Conservation (phyloP, 352 stramenopile species). For the Globisporangium nagaii region DNA sequence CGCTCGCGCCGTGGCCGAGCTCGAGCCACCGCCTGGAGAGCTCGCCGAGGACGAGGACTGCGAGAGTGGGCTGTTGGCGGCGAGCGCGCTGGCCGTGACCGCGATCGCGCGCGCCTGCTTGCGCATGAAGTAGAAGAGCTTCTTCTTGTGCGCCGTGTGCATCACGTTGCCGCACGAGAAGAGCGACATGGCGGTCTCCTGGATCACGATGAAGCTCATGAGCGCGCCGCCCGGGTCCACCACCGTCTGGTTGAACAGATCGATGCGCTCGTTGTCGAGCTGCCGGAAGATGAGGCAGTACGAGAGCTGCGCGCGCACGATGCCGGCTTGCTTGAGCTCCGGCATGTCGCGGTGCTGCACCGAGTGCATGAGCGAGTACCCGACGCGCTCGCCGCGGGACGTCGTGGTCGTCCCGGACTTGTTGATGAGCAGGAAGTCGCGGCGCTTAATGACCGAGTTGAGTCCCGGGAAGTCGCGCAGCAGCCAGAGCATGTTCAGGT, state of each 20-base stretch:
- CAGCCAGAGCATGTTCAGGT: slow-evolving; percentile 41
- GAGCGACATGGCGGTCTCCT: slow-evolving; percentile 21
- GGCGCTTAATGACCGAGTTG: slow-evolving; percentile 28
- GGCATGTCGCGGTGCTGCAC: slow-evolving; percentile 45
- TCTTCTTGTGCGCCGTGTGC: slow-evolving; percentile 43
- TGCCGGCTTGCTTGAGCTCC: slow-evolving; percentile 21
- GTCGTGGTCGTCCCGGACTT: slow-evolving; percentile 35
- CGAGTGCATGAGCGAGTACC: slow-evolving; percentile 44
- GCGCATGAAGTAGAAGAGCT: slow-evolving; percentile 39
- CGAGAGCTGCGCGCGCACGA: slow-evolving; percentile 37
- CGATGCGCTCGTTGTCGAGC: slow-evolving; percentile 25
- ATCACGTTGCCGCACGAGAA: slow-evolving; percentile 25
- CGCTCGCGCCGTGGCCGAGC: slow-evolving; percentile 9
- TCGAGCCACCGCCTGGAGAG: slow-evolving; percentile 2
- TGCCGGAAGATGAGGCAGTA: slow-evolving; percentile 40
- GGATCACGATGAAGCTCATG: slow-evolving; percentile 31
- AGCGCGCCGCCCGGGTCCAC: slow-evolving; percentile 29
- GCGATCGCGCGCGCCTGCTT: slow-evolving; percentile 15
- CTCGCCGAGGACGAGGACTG: neutral
- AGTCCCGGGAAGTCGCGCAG: slow-evolving; percentile 30
- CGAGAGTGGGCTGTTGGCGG: neutral
- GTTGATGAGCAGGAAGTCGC: slow-evolving; percentile 37
- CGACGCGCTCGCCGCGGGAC: slow-evolving; percentile 36
- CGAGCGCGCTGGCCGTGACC: neutral
- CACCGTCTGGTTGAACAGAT: slow-evolving; percentile 35